Evolutionary conservation across 148 eudicot species (phyloP), one percentile per base, ranked within the genome.

Genomic region (Gaultheria prostrata): DNA sequence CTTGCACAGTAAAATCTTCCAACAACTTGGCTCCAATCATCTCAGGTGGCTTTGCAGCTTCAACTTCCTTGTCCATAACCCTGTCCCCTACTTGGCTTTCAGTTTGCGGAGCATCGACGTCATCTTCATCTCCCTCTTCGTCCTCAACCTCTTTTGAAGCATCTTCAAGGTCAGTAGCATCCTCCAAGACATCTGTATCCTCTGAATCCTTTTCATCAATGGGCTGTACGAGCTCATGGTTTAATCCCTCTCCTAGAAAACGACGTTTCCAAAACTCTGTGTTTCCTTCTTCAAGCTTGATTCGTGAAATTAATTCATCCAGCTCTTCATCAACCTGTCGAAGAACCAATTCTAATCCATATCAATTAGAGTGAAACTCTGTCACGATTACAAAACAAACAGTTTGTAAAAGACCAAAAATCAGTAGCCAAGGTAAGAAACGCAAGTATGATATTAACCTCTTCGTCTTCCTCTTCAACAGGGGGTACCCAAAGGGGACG

Each of bases 401-500:
- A 67, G 35, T 67, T 67, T 17, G 71, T 28, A 65, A 26, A 35
- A 57, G 70, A 51, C 49, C 48, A 24, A 32, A 32, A 21, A 57
- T 43, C 20, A 75, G 67, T 12, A 83, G 61, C 46, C 18, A 21
- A 84, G 17, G 50, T 33, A 53, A 80, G 43, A 84, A 70, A n/a
- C 61, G 51, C 5, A 82, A 15, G 59, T 32, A 74, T 46, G 76
- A 48, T 43, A 83, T 69, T 80, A 43, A 96, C 98, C 98, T 94
- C 98, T 86, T 96, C 98, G 86, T 94, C 97, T 89, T 92, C 97
- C 89, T 92, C 95, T 89, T 92, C 97, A 81, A 96, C 94, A 54
- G 97, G 98, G 81, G 97, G 98, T 87, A 96, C 92, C 98, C 98
- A 96, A 76, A 96, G 91, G 76, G 98, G 98, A 63, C 97, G 95